Percentiles rank a stretch among this genome's conserved stretches.
These are phyloP conservation scores for Epithemia pelagica DNA, from an alignment of 108 stramenopile genomes.

Conservation along the genomic window DNA sequence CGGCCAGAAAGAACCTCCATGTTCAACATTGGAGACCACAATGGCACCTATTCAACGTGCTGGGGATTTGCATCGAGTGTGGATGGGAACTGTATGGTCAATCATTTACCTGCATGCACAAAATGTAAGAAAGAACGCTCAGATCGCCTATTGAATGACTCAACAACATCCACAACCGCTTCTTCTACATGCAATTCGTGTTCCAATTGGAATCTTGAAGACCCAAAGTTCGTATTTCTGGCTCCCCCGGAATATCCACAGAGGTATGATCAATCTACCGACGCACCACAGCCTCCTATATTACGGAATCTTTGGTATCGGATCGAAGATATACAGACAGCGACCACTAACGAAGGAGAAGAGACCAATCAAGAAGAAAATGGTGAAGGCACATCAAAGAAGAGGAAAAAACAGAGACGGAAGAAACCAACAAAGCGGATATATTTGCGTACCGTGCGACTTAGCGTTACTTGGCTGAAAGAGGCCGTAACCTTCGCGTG, in stretches of 20 bases:
- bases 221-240: neutral
- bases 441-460: neutral
- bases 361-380: neutral
- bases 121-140: neutral
- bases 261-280: too few species aligned
- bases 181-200: neutral
- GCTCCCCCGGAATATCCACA: too few species aligned
- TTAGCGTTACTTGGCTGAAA: neutral
- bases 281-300: too few species aligned
- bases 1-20: neutral
- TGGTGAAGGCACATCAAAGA: neutral
- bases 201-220: neutral
- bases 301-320: too few species aligned
- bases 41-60: neutral
- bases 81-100: neutral
- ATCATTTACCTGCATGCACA: neutral
- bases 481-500: neutral
- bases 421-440: too few species aligned
- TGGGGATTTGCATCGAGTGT: neutral
- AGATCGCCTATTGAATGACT: neutral
- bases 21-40: neutral
- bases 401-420: too few species aligned
- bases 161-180: neutral
- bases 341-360: too few species aligned
- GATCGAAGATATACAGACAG: too few species aligned